These are phyloP conservation scores for Tolypocladium tundrense DNA, from an alignment of 2,329 filamentous ascomycete species.

Conservation along the genomic window DNA sequence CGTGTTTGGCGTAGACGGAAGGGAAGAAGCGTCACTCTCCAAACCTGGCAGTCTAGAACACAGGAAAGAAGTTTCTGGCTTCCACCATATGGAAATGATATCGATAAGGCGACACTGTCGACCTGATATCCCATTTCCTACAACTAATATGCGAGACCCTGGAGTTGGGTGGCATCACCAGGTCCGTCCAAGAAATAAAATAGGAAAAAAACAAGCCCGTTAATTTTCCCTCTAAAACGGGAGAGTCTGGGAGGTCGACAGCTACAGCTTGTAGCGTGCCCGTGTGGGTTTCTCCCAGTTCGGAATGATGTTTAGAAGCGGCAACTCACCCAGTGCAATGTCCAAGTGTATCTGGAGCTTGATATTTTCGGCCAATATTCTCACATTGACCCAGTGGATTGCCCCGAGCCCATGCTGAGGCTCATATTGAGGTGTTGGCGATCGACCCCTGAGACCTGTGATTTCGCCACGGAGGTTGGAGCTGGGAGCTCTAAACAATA, in stretches of 20 bases:
- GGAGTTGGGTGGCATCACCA: neutral
- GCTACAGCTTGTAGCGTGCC: neutral
- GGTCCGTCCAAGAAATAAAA: neutral
- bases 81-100: neutral
- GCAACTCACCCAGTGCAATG: neutral
- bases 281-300: neutral
- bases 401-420: neutral
- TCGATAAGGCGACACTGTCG: neutral
- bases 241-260: neutral
- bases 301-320: neutral
- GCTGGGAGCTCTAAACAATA: neutral
- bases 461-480: neutral
- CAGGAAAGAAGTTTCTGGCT: no score
- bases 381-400: neutral
- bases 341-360: neutral
- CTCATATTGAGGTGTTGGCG: neutral
- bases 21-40: neutral
- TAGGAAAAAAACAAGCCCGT: neutral
- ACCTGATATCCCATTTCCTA: neutral
- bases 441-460: neutral
- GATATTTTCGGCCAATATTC: neutral
- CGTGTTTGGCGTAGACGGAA: neutral
- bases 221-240: neutral
- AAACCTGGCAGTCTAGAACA: neutral
- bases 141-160: neutral